Evolutionary conservation across 225 moss, liverwort and hornwort genomes (phyloP).

Genomic region (Antitrichia curtipendula): DNA sequence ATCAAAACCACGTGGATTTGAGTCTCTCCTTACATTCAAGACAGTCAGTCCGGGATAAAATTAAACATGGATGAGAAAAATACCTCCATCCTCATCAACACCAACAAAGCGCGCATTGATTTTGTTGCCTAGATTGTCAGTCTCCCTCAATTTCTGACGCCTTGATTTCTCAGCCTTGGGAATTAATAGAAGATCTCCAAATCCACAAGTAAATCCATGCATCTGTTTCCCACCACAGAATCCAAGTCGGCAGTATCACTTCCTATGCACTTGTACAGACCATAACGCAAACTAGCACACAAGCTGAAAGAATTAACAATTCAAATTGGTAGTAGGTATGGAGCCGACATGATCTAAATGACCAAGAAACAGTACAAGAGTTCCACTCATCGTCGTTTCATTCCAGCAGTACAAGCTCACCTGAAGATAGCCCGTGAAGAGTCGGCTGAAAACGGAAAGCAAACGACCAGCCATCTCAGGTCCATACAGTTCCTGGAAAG

Average conservation of each 20-base stretch:
- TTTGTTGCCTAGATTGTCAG: slow-evolving; percentile 69
- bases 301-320: neutral
- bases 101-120: slow-evolving; percentile 75
- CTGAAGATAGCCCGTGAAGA: slow-evolving; percentile 91
- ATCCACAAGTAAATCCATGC: slow-evolving; percentile 95
- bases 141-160: slow-evolving; percentile 60
- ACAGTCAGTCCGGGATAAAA: neutral
- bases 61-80: neutral
- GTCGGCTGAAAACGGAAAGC: slow-evolving; percentile 89
- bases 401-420: slow-evolving; percentile 10
- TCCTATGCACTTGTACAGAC: neutral
- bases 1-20: neutral
- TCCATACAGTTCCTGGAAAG: slow-evolving; percentile 94
- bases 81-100: slow-evolving; percentile 38
- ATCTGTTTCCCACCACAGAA: slow-evolving; percentile 33
- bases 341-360: neutral
- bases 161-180: slow-evolving; percentile 62
- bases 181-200: slow-evolving; percentile 69
- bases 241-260: neutral
- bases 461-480: slow-evolving; percentile 70
- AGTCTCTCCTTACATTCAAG: neutral
- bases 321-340: neutral
- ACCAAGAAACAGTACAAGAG: neutral
- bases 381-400: neutral
- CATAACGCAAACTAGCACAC: neutral